A percentile compares a stretch with the other conserved stretches of the same genome.
Evolutionary conservation across 345 rosid genomes (phyloP).

Genomic region (Populus pruinosa): DNA sequence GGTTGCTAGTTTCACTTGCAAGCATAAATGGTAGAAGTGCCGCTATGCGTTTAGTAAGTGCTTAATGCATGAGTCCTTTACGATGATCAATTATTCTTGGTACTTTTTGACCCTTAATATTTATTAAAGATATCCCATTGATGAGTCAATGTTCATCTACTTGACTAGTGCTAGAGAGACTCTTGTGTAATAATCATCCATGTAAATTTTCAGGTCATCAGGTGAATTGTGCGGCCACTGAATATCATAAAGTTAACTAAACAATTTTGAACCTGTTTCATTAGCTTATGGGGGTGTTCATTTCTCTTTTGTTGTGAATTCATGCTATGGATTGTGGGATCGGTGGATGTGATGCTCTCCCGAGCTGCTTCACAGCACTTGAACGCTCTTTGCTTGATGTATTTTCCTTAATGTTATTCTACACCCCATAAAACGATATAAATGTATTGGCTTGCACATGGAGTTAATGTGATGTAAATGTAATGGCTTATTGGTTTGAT

Average conservation of each 20-base stretch:
- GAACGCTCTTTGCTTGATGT: too few relatives aligned
- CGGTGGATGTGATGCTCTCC: neutral
- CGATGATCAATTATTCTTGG: neutral
- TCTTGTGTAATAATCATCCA: neutral
- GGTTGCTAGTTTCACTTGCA: neutral
- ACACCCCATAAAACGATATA: too few relatives aligned
- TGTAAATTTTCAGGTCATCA: neutral
- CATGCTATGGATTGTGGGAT: neutral
- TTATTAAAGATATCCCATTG: neutral
- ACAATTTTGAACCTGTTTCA: too few relatives aligned
- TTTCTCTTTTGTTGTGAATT: neutral
- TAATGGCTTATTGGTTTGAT: too few relatives aligned
- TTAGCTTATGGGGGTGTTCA: neutral
- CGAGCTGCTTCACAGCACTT: neutral
- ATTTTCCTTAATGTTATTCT: too few relatives aligned
- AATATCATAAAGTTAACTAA: too few relatives aligned
- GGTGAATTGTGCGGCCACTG: neutral
- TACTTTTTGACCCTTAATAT: neutral
- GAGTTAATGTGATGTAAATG: too few relatives aligned
- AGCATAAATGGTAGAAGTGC: neutral
- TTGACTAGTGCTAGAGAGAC: neutral
- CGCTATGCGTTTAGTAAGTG: neutral
- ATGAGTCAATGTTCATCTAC: neutral
- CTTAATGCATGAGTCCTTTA: too few relatives aligned
- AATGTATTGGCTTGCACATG: too few relatives aligned